phyloP scores from a whole-genome alignment of 495 filamentous ascomycete genomes.

The Lasiosphaeriaceae sp. region DNA sequence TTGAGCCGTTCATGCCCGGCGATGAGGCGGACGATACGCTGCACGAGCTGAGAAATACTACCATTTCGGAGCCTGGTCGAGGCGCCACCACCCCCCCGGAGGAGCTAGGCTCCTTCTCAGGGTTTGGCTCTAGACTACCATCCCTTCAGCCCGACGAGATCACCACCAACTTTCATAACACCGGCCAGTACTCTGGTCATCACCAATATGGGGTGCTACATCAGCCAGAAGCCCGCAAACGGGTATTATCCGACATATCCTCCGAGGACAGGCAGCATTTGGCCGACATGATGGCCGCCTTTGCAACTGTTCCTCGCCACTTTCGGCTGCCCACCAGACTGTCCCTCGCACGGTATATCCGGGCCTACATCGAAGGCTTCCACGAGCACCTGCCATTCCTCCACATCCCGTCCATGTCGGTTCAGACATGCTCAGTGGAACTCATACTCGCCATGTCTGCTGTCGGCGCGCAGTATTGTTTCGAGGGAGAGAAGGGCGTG shows the following conservation, averaged over 20 bases:
- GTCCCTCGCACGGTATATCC: constrained; percentile 9
- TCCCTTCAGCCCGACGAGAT: background rate
- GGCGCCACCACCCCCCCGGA: no score
- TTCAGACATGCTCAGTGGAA: constrained; percentile 1
- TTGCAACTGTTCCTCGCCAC: background rate
- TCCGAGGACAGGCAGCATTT: background rate
- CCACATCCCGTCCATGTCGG: constrained; percentile 12
- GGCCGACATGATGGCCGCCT: background rate
- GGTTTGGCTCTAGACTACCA: constrained; percentile 4
- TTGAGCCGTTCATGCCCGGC: background rate
- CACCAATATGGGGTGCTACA: background rate
- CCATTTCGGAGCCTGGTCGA: no score
- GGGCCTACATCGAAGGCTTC: constrained; percentile 34
- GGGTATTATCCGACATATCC: background rate
- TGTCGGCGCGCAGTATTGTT: constrained; percentile 16
- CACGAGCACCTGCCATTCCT: constrained; percentile 47
- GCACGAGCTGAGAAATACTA: background rate
- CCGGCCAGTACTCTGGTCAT: background rate
- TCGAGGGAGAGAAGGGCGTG: constrained; percentile 12
- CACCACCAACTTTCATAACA: background rate
- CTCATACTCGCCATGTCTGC: constrained; percentile 14
- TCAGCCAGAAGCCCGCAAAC: background rate
- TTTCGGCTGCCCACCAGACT: constrained; percentile 12
- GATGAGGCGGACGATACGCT: background rate
- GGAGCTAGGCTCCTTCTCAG: background rate